phyloP scores from a whole-genome alignment of 805 yeast genomes.

The Saturnispora diversa region DNA sequence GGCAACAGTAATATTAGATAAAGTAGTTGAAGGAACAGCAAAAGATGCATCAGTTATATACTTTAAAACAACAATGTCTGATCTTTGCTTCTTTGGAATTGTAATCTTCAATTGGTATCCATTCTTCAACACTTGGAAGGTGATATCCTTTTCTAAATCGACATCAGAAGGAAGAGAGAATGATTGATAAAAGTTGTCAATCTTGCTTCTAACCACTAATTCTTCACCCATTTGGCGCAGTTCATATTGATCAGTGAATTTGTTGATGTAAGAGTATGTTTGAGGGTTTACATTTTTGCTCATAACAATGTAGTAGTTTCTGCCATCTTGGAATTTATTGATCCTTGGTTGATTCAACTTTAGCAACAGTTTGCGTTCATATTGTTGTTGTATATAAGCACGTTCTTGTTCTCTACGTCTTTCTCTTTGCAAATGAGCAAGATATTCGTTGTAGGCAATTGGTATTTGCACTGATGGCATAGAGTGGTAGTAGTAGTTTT shows the following conservation, averaged over 20 bases:
- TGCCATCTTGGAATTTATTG: slow-evolving; percentile 16
- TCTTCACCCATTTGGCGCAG: slow-evolving; percentile 16
- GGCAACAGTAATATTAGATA: too few relatives aligned
- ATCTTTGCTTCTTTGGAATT: slow-evolving; percentile 13
- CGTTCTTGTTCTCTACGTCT: slow-evolving; percentile 4
- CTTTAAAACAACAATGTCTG: slow-evolving; percentile 4
- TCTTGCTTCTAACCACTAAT: slow-evolving; percentile 18
- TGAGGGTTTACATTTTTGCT: slow-evolving; percentile 13
- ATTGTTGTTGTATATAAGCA: slow-evolving; percentile 10
- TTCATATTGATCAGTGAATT: slow-evolving; percentile 20
- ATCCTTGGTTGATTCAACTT: slow-evolving; percentile 12
- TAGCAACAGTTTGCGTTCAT: slow-evolving; percentile 8
- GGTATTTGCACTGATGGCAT: slow-evolving; percentile 2
- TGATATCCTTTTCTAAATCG: slow-evolving; percentile 15
- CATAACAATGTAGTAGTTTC: slow-evolving; percentile 21
- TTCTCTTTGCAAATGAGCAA: slow-evolving; percentile 2
- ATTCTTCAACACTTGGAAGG: slow-evolving; percentile 14
- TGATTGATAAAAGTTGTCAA: slow-evolving; percentile 20
- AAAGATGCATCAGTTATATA: neutral
- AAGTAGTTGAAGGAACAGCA: too few relatives aligned
- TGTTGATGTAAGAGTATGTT: slow-evolving; percentile 7
- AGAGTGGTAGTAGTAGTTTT: slow-evolving; percentile 4
- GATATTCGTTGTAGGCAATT: neutral
- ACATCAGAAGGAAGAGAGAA: slow-evolving; percentile 22
- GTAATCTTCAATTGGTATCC: slow-evolving; percentile 20